Percentiles rank a stretch among this genome's conserved stretches.
phyloP scores from a whole-genome alignment of 306 rosid species.

The Astragalus membranaceus region DNA sequence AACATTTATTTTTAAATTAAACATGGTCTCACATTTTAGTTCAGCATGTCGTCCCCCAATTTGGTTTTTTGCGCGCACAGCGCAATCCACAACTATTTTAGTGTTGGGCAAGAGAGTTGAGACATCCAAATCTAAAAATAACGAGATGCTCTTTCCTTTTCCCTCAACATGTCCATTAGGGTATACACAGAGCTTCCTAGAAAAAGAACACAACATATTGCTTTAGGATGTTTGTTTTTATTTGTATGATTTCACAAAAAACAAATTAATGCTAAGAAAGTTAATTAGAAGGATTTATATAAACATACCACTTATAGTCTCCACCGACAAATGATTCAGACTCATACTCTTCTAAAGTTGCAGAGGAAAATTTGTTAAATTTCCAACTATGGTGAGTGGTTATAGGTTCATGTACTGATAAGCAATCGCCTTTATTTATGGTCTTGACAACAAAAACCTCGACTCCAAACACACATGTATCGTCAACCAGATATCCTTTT shows the following conservation, averaged over 20 bases:
- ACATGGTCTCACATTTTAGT: conserved; percentile 7
- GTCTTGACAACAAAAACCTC: conserved; percentile 25
- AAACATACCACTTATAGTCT: conserved; percentile 32
- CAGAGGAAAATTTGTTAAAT: neutral
- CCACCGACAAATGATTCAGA: conserved; percentile 20
- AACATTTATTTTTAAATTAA: neutral
- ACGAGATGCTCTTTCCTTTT: conserved; percentile 20
- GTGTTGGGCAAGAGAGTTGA: conserved; percentile 13
- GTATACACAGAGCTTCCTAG: conserved; percentile 21
- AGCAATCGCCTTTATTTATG: neutral
- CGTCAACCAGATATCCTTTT: conserved; percentile 24
- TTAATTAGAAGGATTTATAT: neutral
- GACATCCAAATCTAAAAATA: conserved; percentile 11
- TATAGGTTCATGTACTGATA: conserved; percentile 6
- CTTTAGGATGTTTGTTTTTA: neutral
- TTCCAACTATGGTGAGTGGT: conserved; percentile 18
- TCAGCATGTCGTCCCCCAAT: conserved; percentile 14
- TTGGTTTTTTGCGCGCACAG: conserved; percentile 20
- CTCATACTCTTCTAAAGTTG: neutral
- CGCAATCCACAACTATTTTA: conserved; percentile 12
- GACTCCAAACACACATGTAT: conserved; percentile 33
- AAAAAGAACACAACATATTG: neutral
- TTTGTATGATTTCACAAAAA: neutral
- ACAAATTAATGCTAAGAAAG: too few species aligned
- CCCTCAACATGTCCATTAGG: conserved; percentile 22